These are phyloP conservation scores for Dryadomyces quercus-mongolicae DNA, from an alignment of 2,329 filamentous ascomycete genomes.

Conservation along the genomic window DNA sequence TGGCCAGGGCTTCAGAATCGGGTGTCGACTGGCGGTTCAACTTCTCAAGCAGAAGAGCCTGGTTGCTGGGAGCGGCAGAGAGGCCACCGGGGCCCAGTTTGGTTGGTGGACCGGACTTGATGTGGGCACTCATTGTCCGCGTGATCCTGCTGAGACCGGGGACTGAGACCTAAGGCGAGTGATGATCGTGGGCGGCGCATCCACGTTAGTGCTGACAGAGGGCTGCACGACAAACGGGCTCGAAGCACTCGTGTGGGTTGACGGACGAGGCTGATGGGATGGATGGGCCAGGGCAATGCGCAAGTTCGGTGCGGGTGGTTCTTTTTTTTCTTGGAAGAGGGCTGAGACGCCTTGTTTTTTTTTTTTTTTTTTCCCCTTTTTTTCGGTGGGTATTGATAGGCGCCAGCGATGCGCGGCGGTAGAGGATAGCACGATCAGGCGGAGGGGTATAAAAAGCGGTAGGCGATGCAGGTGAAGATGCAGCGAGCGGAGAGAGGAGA, in stretches of 20 bases:
- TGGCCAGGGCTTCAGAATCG: constrained; percentile 86
- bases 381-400: neutral
- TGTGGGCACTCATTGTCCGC: constrained; percentile 37
- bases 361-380: too few relatives aligned
- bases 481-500: neutral
- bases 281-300: neutral
- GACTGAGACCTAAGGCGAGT: neutral
- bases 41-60: constrained; percentile 61
- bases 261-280: neutral
- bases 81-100: constrained; percentile 38
- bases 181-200: constrained; percentile 6
- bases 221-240: neutral
- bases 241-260: too few relatives aligned
- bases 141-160: constrained; percentile 6
- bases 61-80: constrained; percentile 40
- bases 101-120: constrained; percentile 35
- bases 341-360: neutral
- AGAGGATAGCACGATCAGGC: neutral
- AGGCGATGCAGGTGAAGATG: neutral
- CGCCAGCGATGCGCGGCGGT: neutral
- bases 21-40: constrained; percentile 76
- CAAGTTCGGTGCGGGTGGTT: neutral
- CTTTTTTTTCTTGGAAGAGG: neutral
- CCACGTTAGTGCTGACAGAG: neutral
- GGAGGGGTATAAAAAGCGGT: neutral